phyloP scores from a whole-genome alignment of 345 rosid genomes.

The Murraya koenigii region DNA sequence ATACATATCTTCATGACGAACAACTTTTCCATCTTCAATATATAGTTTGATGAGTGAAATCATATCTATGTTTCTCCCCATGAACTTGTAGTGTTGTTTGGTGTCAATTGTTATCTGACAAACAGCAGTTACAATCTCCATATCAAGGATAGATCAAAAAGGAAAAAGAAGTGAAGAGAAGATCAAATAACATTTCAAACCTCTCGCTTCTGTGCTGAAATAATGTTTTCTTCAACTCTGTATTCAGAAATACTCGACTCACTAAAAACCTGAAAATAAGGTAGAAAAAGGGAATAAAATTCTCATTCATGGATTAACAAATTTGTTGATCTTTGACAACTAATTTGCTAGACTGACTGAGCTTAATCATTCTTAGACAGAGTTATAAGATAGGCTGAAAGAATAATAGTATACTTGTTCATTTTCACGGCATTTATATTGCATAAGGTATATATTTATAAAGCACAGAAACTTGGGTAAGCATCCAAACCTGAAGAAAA shows the following conservation, averaged over 20 bases:
- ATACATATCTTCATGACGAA: conserved; percentile 91
- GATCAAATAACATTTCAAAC: conserved; percentile 29
- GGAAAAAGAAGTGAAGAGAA: neutral
- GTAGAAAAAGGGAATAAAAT: neutral
- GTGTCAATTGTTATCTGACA: conserved; percentile 69
- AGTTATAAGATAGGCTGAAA: neutral
- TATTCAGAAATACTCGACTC: conserved; percentile 80
- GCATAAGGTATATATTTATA: neutral
- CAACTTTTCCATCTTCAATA: conserved; percentile 70
- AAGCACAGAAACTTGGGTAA: neutral
- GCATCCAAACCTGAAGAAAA: neutral
- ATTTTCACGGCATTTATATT: neutral
- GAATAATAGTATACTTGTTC: neutral
- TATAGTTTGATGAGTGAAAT: conserved; percentile 71
- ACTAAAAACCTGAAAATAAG: conserved; percentile 52
- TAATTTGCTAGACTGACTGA: neutral
- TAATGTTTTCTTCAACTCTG: conserved; percentile 44
- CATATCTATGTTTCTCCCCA: conserved; percentile 74
- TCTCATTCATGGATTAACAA: neutral
- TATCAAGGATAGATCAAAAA: neutral
- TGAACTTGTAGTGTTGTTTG: conserved; percentile 76
- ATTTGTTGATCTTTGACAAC: neutral
- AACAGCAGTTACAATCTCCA: neutral
- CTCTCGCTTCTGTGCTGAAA: conserved; percentile 60
- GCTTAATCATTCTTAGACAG: neutral